A percentile compares a stretch with the other conserved stretches of the same genome.
phyloP scores from a whole-genome alignment of 1,139 yeast genomes.

The Yamadazyma buinensis region DNA sequence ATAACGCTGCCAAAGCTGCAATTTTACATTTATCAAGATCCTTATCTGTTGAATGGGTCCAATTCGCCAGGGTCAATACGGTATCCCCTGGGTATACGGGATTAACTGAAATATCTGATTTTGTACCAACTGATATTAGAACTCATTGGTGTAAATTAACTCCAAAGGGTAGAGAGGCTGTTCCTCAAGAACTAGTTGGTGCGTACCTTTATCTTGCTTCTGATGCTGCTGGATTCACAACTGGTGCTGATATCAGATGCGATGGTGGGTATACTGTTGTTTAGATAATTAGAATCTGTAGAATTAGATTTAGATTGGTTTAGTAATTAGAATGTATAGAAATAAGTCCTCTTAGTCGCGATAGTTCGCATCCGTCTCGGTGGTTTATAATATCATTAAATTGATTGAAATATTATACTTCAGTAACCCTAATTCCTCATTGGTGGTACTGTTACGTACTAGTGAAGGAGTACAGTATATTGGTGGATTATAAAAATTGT shows the following conservation, averaged over 20 bases:
- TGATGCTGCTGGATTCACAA: conserved; percentile 40
- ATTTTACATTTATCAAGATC: conserved; percentile 52
- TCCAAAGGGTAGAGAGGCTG: conserved; percentile 41
- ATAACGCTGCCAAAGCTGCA: conserved; percentile 58
- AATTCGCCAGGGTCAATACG: conserved; percentile 52
- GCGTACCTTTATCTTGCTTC: conserved; percentile 42
- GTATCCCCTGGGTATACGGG: conserved; percentile 56
- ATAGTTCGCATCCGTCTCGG: not conserved
- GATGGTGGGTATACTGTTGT: conserved; percentile 44
- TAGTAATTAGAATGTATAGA: no score
- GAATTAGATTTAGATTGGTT: no score
- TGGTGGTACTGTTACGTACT: no score
- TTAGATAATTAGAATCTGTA: no score
- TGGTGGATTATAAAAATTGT: no score
- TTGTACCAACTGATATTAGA: conserved; percentile 33
- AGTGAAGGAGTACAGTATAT: no score
- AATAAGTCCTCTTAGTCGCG: no score
- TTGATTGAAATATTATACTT: no score
- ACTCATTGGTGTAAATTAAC: conserved; percentile 34
- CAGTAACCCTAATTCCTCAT: no score
- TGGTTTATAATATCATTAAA: no score
- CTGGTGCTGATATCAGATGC: conserved; percentile 44
- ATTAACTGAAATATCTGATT: conserved; percentile 49
- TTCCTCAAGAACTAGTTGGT: conserved; percentile 38
- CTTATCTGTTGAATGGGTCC: conserved; percentile 52